Evolutionary conservation across 805 yeast species (phyloP), one percentile per base, ranked within the genome.

Genomic region (Cyberlindnera samutprakarnensis): DNA sequence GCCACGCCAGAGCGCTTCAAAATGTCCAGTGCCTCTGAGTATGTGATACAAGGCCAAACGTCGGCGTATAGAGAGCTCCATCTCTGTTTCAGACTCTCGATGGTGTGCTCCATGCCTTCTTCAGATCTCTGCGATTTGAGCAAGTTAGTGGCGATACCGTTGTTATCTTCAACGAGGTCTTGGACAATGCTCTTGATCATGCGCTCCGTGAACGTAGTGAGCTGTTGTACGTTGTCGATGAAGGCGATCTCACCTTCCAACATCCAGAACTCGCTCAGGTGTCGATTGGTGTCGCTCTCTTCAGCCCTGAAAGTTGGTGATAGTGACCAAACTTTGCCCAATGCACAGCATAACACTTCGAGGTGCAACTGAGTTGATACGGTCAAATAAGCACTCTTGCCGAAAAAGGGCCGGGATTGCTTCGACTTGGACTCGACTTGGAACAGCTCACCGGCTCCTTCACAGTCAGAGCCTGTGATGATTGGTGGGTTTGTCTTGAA

Each of bases 221-320:
- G 56, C 38, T 79, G 80, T 4, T 52, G 49, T 6, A 88, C 69
- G 11, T 63, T 56, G 5, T 66, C 64, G 2, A 81, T 57, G 54
- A 82, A 83, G 7, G 85, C 76, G 14, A 86, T 56, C 53, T 92
- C 99, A 0, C 87, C 94, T 56, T 92, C 99, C 3, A 92, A 58
- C 96, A 92, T 88, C 96, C 96, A 92, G 55, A 92, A 92, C 56
- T 92, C 99, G 37, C 90, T 72, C 37, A 92, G 58, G 54, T 92
- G 99, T 31, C 98, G 68, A 47, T 77, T 83, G 0, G 99, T 92
- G 50, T 86, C 88, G 36, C 94, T 81, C 31, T 71, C 71, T 50
- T 92, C 99, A 1, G 98, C 97, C 41, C 99, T 66, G 53, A 92
- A 92, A 36, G 95, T 85, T 2, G 98, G 98, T 0, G 87, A 67